These are phyloP conservation scores for Jaenimonas drosophilae DNA, from an alignment of 208 protist genomes.

Conservation along the genomic window DNA sequence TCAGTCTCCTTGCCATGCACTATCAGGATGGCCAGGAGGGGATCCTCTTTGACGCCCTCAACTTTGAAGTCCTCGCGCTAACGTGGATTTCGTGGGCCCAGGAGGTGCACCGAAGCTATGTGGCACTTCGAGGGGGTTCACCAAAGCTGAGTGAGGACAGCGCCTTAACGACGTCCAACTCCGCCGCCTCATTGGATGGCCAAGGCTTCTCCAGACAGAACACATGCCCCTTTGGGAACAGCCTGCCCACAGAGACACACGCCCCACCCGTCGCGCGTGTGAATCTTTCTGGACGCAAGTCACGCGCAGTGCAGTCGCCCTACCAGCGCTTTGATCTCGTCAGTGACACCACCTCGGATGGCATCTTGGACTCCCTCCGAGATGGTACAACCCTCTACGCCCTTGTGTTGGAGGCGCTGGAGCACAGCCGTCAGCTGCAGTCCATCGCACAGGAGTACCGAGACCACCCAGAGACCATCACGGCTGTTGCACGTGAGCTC, in stretches of 20 bases:
- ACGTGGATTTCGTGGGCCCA: slow-evolving; percentile 32
- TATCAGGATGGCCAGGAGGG: slow-evolving; percentile 21
- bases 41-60: slow-evolving; percentile 17
- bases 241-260: no score
- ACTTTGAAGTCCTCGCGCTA: slow-evolving; percentile 27
- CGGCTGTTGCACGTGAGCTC: no score
- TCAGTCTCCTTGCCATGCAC: slow-evolving; percentile 22
- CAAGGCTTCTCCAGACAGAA: no score
- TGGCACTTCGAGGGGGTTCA: no score
- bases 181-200: not conserved
- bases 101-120: slow-evolving; percentile 10
- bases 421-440: no score
- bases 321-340: slow-evolving; percentile 11
- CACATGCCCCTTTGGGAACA: no score
- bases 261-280: no score
- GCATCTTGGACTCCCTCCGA: slow-evolving; percentile 32
- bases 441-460: no score
- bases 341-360: slow-evolving; percentile 16
- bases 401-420: slow-evolving; percentile 20
- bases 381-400: slow-evolving; percentile 22
- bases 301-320: no score
- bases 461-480: no score
- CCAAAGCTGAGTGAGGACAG: not conserved
- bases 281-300: no score
- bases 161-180: not conserved